Evolutionary conservation across 768 basidiomycete genomes (phyloP).

Genomic region (Daedaleopsis sinensis): DNA sequence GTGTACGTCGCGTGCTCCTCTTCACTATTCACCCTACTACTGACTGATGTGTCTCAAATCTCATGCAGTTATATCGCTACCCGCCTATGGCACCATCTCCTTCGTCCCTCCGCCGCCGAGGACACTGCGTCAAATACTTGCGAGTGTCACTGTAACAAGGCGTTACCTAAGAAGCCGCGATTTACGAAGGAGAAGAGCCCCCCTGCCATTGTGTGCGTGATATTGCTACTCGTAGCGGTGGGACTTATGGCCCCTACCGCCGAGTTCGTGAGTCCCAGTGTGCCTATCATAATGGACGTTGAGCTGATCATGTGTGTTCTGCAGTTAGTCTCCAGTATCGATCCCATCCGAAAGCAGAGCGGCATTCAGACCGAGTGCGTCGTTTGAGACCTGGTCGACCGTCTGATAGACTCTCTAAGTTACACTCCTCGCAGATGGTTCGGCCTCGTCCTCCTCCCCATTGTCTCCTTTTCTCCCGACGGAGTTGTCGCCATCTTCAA

Average conservation of each 20-base stretch:
- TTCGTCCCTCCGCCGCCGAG: no score
- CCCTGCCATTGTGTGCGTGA: constrained; percentile 61
- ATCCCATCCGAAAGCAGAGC: constrained; percentile 47
- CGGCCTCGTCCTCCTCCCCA: constrained; percentile 68
- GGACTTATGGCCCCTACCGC: constrained; percentile 69
- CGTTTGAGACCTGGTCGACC: no score
- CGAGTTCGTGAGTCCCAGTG: constrained; percentile 70
- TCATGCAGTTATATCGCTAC: constrained; percentile 70
- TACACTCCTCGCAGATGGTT: constrained; percentile 65
- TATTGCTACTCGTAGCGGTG: constrained; percentile 52
- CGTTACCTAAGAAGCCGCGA: no score
- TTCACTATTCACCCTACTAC: neutral
- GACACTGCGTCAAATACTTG: no score
- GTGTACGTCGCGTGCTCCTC: constrained; percentile 59
- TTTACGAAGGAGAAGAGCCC: no score
- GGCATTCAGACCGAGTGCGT: constrained; percentile 57
- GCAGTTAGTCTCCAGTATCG: constrained; percentile 68
- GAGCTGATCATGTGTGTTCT: neutral
- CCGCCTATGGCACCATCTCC: constrained; percentile 58
- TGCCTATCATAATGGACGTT: neutral
- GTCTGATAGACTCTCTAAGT: no score
- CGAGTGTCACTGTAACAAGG: no score
- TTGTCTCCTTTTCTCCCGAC: constrained; percentile 74
- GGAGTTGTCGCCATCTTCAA: constrained; percentile 59
- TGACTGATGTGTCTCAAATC: no score